These are phyloP conservation scores for Pedinophyceae sp. DNA, from an alignment of 139 green algal species.

Conservation along the genomic window DNA sequence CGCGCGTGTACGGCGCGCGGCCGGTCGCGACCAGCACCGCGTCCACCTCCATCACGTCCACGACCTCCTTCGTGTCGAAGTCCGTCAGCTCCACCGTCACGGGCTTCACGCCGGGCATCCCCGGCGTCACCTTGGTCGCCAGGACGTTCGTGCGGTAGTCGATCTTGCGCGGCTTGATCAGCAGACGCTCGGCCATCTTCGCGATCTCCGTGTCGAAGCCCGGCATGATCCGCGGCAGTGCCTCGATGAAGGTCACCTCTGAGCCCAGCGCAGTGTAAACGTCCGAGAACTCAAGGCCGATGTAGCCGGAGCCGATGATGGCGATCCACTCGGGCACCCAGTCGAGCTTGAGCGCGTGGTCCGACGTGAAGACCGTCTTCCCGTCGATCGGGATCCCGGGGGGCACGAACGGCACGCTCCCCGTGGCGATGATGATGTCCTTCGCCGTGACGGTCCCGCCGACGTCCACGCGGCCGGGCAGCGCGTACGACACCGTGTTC, in stretches of 20 bases:
- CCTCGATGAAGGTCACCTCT: conserved; percentile 98
- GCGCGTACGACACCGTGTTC: conserved; percentile 72
- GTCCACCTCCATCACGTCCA: conserved; percentile 87
- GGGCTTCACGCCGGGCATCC: conserved; percentile 69
- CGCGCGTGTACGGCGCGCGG: conserved; percentile 61
- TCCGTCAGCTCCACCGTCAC: conserved; percentile 94
- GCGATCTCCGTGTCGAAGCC: conserved; percentile 96
- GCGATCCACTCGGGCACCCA: conserved; percentile 95
- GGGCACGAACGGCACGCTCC: conserved; percentile 91
- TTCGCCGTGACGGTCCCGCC: conserved; percentile 70
- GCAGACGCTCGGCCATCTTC: conserved; percentile 71
- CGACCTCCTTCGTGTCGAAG: conserved; percentile 94
- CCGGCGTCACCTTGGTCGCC: conserved; percentile 79
- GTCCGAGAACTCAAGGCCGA: conserved; percentile 97
- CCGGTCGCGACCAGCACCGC: conserved; percentile 89
- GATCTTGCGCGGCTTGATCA: conserved; percentile 86
- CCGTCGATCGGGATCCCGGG: conserved; percentile 90
- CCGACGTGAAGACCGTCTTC: conserved; percentile 98
- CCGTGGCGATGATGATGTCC: conserved; percentile 96
- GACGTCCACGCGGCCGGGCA: conserved; percentile 80
- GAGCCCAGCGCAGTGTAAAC: conserved; percentile 91
- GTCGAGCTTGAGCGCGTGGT: conserved; percentile 97
- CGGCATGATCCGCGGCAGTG: conserved; percentile 91
- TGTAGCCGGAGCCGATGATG: conserved; percentile 98
- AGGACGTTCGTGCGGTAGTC: conserved; percentile 81